Evolutionary conservation across 805 yeast species (phyloP), one percentile per base, ranked within the genome.

Genomic region (Ogataea nonfermentans): DNA sequence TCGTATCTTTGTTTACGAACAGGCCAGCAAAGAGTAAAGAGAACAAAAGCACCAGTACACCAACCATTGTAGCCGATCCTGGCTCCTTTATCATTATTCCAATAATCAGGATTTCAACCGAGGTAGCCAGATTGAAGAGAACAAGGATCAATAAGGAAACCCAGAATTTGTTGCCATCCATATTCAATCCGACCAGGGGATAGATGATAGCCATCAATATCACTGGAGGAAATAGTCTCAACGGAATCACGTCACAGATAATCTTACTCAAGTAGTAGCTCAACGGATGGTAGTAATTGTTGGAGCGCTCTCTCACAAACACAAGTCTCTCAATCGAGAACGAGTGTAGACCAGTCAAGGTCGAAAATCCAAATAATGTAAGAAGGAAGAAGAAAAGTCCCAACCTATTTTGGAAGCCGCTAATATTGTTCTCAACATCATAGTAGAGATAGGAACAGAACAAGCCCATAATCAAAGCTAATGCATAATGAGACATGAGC

Each of bases 391-490:
- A 91, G 63, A 93, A 93, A 44, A 93, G 68, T 0, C 99, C 99
- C 48, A 93, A 71, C 52, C 99, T 74, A 63, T 93, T 93, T 62
- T 93, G 99, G 70, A 93, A 93, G 0, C 99, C 99, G 54, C 95
- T 81, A 40, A 93, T 91, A 59, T 91, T 96, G 57, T 88, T 84
- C 29, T 80, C 69, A 17, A 91, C 80, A 55, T 88, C 73, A 64
- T 81, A 91, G 61, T 93, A 93, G 28, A 93, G 68, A 35, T 76
- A 76, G 0, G 98, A 96, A 62, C 96, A 81, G 63, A 91, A 84
- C 4, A 80, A 56, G 1, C 95, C 96, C 61, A 91, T 77, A 11
- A 81, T 59, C 7, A 86, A 62, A 0, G 96, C 82, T 44, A 91
- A 68, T 2, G 83, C 67, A 56, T 91, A 91, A 55, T 93, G 95